Conservation (phyloP, 768 basidiomycete genomes). For the Kwoniella sp. region DNA sequence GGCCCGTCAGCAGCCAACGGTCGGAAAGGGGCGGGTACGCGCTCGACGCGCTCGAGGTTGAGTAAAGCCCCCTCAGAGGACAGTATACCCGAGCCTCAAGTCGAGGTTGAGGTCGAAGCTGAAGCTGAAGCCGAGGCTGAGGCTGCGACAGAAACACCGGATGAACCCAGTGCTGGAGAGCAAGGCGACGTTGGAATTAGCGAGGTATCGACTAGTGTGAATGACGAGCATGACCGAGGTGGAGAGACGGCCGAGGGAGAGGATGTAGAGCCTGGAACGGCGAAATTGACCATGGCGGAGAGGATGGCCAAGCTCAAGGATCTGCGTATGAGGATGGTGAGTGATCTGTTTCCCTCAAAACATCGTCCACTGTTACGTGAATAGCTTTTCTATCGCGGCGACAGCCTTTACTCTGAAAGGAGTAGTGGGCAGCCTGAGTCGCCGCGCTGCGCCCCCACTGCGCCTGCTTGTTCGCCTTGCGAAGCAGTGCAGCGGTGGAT, state of each 20-base stretch:
- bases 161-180: slow-evolving; percentile 16
- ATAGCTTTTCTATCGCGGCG: no score
- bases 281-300: slow-evolving; percentile 64
- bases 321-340: slow-evolving; percentile 77
- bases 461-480: no score
- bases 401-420: no score
- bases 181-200: slow-evolving; percentile 22
- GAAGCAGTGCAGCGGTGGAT: neutral
- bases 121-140: slow-evolving; percentile 11
- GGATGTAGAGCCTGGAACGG: slow-evolving; percentile 19
- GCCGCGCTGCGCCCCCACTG: no score
- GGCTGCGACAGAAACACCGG: slow-evolving; percentile 18
- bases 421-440: no score
- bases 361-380: neutral
- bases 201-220: slow-evolving; percentile 4
- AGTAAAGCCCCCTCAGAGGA: slow-evolving; percentile 24
- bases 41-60: slow-evolving; percentile 19
- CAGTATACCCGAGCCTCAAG: slow-evolving; percentile 13
- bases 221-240: slow-evolving; percentile 25
- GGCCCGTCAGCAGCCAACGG: slow-evolving; percentile 7
- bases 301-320: slow-evolving; percentile 75
- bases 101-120: neutral
- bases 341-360: slow-evolving; percentile 50
- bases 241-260: slow-evolving; percentile 21
- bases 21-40: neutral